Evolutionary conservation across 75 land plant species (phyloP).

Genomic region (Azolla pinnata): DNA sequence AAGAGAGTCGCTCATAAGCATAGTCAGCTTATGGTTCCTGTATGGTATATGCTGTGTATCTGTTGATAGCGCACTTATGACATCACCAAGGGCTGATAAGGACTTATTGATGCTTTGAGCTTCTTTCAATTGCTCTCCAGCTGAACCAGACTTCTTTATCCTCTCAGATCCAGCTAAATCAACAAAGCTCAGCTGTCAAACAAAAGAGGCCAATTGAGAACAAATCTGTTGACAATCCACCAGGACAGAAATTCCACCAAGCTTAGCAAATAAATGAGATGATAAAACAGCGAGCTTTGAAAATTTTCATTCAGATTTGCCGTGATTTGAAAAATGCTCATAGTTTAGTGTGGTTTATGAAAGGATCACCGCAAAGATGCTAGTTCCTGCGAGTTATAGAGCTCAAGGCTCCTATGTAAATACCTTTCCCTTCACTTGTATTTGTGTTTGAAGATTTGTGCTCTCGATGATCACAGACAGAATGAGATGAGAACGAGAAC

Average conservation of each 20-base stretch:
- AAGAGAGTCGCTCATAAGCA: slow-evolving; percentile 98
- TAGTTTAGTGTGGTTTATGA: too few relatives aligned
- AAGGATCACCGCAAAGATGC: too few relatives aligned
- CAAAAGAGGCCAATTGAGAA: background rate
- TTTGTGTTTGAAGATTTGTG: slow-evolving; percentile 85
- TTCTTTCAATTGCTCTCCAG: slow-evolving; percentile 84
- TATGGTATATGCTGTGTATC: slow-evolving; percentile 89
- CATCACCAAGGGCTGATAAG: slow-evolving; percentile 94
- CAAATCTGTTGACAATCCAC: too few relatives aligned
- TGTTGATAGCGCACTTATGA: slow-evolving; percentile 82
- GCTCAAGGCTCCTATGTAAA: too few relatives aligned
- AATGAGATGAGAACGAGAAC: slow-evolving; percentile 93
- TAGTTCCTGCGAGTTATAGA: too few relatives aligned
- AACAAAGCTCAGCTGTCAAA: slow-evolving; percentile 88
- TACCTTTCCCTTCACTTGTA: slow-evolving; percentile 88
- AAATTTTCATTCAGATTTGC: too few relatives aligned
- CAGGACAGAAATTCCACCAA: too few relatives aligned
- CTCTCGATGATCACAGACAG: slow-evolving; percentile 83
- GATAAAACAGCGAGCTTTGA: too few relatives aligned
- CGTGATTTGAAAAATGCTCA: too few relatives aligned
- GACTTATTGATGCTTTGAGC: slow-evolving; percentile 99
- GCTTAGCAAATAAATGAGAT: too few relatives aligned
- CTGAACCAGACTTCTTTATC: slow-evolving; percentile 89
- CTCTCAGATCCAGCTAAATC: slow-evolving; percentile 99
- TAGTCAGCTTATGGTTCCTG: slow-evolving; percentile 88